Percentiles rank a stretch among this genome's conserved stretches.
These are phyloP conservation scores for Isatis tinctoria DNA, from an alignment of 345 rosid genomes.

Conservation along the genomic window DNA sequence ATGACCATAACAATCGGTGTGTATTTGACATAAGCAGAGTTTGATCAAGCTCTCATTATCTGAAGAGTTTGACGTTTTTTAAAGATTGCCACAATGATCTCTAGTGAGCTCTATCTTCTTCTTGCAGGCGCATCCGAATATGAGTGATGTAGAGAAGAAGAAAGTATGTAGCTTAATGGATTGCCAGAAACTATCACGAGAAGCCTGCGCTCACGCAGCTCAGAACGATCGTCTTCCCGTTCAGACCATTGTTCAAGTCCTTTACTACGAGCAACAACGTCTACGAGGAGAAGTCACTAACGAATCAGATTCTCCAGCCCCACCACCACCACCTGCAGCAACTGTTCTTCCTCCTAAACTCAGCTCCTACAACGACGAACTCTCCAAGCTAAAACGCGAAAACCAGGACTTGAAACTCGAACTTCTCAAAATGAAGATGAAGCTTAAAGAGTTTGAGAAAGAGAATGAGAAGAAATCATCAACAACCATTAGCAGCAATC, in stretches of 20 bases:
- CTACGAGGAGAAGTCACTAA: slow-evolving; percentile 66
- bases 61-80: too few relatives aligned
- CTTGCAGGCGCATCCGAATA: slow-evolving; percentile 74
- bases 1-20: not conserved
- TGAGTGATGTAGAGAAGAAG: slow-evolving; percentile 88
- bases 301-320: slow-evolving; percentile 27
- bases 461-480: slow-evolving; percentile 37
- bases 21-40: not conserved
- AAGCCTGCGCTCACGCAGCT: slow-evolving; percentile 96
- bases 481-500: slow-evolving; percentile 9
- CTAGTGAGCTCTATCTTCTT: not conserved
- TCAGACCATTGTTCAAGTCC: slow-evolving; percentile 93
- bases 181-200: slow-evolving; percentile 88
- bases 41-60: not conserved
- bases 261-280: slow-evolving; percentile 87
- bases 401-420: slow-evolving; percentile 81
- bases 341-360: slow-evolving; percentile 40
- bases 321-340: slow-evolving; percentile 13
- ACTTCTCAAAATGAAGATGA: slow-evolving; percentile 80
- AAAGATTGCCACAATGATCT: not conserved
- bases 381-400: slow-evolving; percentile 59
- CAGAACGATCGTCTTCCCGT: slow-evolving; percentile 86
- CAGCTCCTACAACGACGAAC: slow-evolving; percentile 45
- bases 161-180: slow-evolving; percentile 94
- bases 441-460: slow-evolving; percentile 65